These are phyloP conservation scores for Lizonia empirigonia DNA, from an alignment of 2,329 filamentous ascomycete genomes.

Conservation along the genomic window DNA sequence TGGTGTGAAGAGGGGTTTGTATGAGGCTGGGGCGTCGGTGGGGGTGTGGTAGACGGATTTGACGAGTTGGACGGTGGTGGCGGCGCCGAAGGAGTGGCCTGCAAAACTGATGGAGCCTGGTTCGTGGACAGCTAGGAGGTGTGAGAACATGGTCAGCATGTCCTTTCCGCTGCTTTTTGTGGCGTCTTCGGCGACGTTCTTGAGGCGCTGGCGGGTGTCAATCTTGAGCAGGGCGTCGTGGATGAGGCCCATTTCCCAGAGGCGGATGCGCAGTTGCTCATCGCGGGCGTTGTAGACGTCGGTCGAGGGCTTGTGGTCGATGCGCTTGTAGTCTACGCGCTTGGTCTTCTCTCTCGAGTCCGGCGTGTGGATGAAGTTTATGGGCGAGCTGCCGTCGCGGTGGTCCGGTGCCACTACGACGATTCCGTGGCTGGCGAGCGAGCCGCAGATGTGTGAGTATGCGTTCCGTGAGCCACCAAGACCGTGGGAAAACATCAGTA, in stretches of 20 bases:
- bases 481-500: slow-evolving; percentile 85
- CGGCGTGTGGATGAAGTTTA: slow-evolving; percentile 72
- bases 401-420: slow-evolving; percentile 84
- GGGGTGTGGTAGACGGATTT: slow-evolving; percentile 77
- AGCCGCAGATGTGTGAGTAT: slow-evolving; percentile 82
- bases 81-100: slow-evolving; percentile 82
- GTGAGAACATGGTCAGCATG: slow-evolving; percentile 64
- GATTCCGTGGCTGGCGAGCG: slow-evolving; percentile 78
- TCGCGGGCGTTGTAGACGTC: slow-evolving; percentile 72
- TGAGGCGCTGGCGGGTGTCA: slow-evolving; percentile 59
- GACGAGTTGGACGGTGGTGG: slow-evolving; percentile 75
- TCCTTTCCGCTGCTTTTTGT: slow-evolving; percentile 46
- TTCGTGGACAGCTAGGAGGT: slow-evolving; percentile 68
- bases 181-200: slow-evolving; percentile 54
- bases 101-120: slow-evolving; percentile 76
- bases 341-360: slow-evolving; percentile 47
- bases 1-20: slow-evolving; percentile 67
- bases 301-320: slow-evolving; percentile 66
- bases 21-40: slow-evolving; percentile 53
- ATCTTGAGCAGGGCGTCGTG: slow-evolving; percentile 71
- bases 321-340: slow-evolving; percentile 52
- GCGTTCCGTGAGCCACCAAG: slow-evolving; percentile 80
- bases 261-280: slow-evolving; percentile 72
- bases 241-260: slow-evolving; percentile 78
- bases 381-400: slow-evolving; percentile 77